Evolutionary conservation across 129 eudicot species (phyloP).

Genomic region (Tanacetum coccineum): DNA sequence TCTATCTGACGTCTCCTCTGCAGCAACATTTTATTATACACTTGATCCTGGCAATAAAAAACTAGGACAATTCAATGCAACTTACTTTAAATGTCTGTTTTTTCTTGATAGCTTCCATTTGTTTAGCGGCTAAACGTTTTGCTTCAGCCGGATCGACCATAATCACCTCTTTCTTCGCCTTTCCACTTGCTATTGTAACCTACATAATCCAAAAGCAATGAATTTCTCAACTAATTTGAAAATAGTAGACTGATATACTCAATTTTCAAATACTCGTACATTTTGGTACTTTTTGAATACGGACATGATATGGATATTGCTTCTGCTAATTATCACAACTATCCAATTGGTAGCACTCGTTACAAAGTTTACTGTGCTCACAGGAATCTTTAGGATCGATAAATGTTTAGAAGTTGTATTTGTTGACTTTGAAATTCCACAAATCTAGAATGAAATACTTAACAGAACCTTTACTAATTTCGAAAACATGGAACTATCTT

Average conservation of each 20-base stretch:
- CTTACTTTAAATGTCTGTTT: slow-evolving; percentile 62
- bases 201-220: slow-evolving; percentile 18
- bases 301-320: neutral
- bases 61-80: neutral
- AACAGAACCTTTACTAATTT: neutral
- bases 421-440: neutral
- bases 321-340: slow-evolving; percentile 7
- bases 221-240: neutral
- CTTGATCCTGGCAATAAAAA: neutral
- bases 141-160: slow-evolving; percentile 99
- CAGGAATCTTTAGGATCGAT: neutral
- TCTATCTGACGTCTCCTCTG: slow-evolving; percentile 75
- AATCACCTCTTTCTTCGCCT: slow-evolving; percentile 47
- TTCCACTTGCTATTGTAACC: slow-evolving; percentile 62
- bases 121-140: slow-evolving; percentile 82
- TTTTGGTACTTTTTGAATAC: neutral
- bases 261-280: neutral
- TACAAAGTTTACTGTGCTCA: slow-evolving; percentile 1
- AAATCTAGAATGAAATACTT: slow-evolving; percentile 3
- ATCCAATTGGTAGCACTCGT: slow-evolving; percentile 7
- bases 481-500: neutral
- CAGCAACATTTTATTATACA: slow-evolving; percentile 5
- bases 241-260: neutral
- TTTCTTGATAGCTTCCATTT: slow-evolving; percentile 76
- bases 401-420: neutral